Evolutionary conservation across 495 filamentous ascomycete species (phyloP), one percentile per base, ranked within the genome.

Genomic region (Penicillium samsonianum): DNA sequence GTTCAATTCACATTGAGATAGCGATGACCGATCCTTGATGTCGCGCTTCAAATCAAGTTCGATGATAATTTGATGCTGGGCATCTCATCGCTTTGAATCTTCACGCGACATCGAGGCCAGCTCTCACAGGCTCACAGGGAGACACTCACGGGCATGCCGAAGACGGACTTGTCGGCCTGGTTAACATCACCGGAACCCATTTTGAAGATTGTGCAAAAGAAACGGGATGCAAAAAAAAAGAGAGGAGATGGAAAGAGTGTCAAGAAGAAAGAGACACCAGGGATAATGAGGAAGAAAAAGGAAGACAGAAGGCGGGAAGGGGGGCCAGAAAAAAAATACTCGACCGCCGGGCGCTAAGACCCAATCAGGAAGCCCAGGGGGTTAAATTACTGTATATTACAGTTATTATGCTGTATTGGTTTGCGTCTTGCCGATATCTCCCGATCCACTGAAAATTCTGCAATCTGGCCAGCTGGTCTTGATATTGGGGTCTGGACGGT

Each of bases 141-240:
- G 58, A 30, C 54, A 75, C 78, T 73, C 76, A 80, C 74, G 70
- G 77, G 91, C 91, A 96, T 94, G 83, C 92, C 92, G 84, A 96
- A 78, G 73, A 92, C 81, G 78, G 85, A 80, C 88, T 92, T 90
- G 60, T 89, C 90, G 63, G 60, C 66, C 67, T 81, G 77, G 65
- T 68, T 67, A 70, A 78, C 74, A 30, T 80, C 78, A 76, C 77
- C 77, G 55, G 70, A 67, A 60, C 73, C 63, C 79, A 82, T 82
- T 65, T 64, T 81, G 73, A 74, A 76, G 65, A 71, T 70, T 74
- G 68, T 73, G 71, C 71, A 65, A 65, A 67, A 66, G 62, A 72
- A 58, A 70, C 50, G 23, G 42, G 64, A 67, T 67, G 59, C 65
- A 55, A 65, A 63, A 65, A 69, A 64, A 70, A 73, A 71, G 75